Evolutionary conservation across 768 basidiomycete species (phyloP), one percentile per base, ranked within the genome.

Genomic region (Boletus tylopilopsis): DNA sequence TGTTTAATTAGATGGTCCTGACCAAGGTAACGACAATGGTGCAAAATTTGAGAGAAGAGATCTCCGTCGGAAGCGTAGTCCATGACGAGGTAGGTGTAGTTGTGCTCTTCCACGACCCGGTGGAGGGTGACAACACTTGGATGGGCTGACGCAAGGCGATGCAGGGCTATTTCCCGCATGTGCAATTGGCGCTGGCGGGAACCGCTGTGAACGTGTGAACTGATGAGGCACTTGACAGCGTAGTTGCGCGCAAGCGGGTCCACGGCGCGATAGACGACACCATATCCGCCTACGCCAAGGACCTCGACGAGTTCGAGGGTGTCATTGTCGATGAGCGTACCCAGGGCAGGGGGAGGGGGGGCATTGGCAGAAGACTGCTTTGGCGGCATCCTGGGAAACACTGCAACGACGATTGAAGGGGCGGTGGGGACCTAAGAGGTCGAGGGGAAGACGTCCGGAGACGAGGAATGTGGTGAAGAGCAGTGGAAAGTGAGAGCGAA

Each of bases 211-310:
- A 67, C 68, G 25, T 68, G 71, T 6, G 76, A 70, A 60, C 80
- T 82, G 33, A 82, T 75, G 43, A 94, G 84, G 66, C 93, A 97
- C 72, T 98, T 97, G 61, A 98, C 93, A 51, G 94, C 93, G 68
- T 81, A 93, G 47, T 82, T 84, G 56, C 73, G 71, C 18, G 67
- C 71, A 39, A 74, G 71, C 33, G 74, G 69, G 57, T 77, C 87
- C 51, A 88, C 74, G 22, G 91, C 94, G 48, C 89, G 87, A 68
- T 95, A 96, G 11, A 97, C 95, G 59, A 94, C 85, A 47, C 95
- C 95, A 64, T 96, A 98, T 21, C 94, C 94, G 12, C 95, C 95
- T 29, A 88, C 81, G 30, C 95, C 95, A 42, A 98, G 81, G 54
- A 94, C 79, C 60, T 88, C 82, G 59, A 88, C 80, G 52, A 98